Evolutionary conservation across 2,329 filamentous ascomycete genomes (phyloP), one percentile per base, ranked within the genome.

Genomic region (Scortechinia acanthostroma): DNA sequence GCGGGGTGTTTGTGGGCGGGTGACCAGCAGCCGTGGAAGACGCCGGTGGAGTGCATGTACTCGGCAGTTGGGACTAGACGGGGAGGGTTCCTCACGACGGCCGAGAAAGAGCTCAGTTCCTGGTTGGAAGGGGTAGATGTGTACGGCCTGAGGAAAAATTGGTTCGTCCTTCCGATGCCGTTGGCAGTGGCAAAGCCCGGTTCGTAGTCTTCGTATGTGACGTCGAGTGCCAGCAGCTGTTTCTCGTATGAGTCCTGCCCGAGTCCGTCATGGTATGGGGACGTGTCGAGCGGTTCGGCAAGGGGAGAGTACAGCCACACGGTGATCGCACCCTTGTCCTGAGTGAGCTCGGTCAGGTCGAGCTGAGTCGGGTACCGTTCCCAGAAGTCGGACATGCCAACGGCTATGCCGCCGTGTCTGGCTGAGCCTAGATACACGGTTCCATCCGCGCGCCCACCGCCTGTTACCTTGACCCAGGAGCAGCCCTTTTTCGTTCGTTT

Each of bases 181-280:
- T 74, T 73, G 0, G 78, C 73, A 0, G 73, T 79, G 46, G 73
- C 65, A 35, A 76, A 77, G 0, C 68, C 71, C 0, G 57, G 58
- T 48, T 83, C 76, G 48, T 68, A 83, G 48, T 83, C 78, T 48
- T 83, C 79, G 47, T 83, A 83, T 0, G 79, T 83, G 19, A 83
- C 75, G 21, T 79, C 68, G 0, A 82, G 65, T 1, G 76, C 79
- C 47, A 80, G 77, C 1, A 80, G 59, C 54, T 83, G 71, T 16
- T 81, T 67, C 0, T 61, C 64, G 47, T 80, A 83, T 0, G 68
- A 74, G 37, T 78, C 68, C 51, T 75, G 54, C 0, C 74, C 74
- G 4, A 82, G 56, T 0, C 74, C 73, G 48, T 82, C 76, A 42
- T 82, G 77, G 46, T 73, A 82, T 0, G 74, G 71, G 0, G 74